Evolutionary conservation across 345 rosid species (phyloP), one percentile per base, ranked within the genome.

Genomic region (Pugionium cornutum): DNA sequence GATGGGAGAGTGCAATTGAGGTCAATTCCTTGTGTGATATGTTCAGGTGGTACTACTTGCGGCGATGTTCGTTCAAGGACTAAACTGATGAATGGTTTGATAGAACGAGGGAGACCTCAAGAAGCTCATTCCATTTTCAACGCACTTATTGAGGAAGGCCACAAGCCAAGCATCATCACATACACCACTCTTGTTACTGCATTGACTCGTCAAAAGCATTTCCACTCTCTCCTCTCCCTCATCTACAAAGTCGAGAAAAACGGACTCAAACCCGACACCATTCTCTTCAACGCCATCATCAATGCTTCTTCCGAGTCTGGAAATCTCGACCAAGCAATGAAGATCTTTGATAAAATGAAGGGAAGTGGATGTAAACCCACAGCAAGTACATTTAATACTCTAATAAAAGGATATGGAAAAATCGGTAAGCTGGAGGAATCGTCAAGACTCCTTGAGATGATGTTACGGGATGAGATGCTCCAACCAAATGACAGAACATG

Each of bases 231-330:
- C 67, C 63, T 79, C 29, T 66, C 79, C 2, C 89, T 89, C 43
- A 68, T 85, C 65, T 78, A 83, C 56, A 67, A 83, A 79, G 77
- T 92, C 71, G 97, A 92, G 80, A 80, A 81, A 68, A 78, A 77
- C 10, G 94, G 94, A 8, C 66, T 82, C 71, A 82, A 84, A 77
- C 97, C 96, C 0, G 97, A 92, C 74, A 77, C 96, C 9, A 87
- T 92, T 62, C 87, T 92, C 78, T 92, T 86, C 85, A 89, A 92
- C 57, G 85, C 97, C 48, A 82, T 88, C 76, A 92, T 92, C 69
- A 92, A 89, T 66, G 91, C 91, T n/a, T 82, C 86, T 30, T 83
- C 91, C 28, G 97, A 92, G 73, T 84, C 96, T 26, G 90, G 94
- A 61, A 84, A 88, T 53, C 77, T 88, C 6, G 72, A 83, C 62